Conservation (phyloP, 2,329 filamentous ascomycete species). For the Knoxdaviesia capensis region DNA sequence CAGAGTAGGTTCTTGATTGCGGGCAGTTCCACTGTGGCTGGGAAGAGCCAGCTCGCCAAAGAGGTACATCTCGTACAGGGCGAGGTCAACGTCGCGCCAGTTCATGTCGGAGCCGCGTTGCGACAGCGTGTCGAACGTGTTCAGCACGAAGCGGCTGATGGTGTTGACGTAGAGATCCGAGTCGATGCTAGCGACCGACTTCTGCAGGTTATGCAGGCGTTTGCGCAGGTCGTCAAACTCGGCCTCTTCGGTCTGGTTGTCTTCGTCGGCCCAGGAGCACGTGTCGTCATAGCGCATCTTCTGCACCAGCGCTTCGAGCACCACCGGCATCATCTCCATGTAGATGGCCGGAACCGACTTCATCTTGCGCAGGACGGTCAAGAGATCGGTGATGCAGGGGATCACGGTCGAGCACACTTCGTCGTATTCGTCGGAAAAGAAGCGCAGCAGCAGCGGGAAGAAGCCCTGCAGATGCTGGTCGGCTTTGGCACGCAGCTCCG, state of each 20-base stretch:
- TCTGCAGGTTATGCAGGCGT: constrained; percentile 74
- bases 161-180: constrained; percentile 76
- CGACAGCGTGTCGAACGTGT: constrained; percentile 64
- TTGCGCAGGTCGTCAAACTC: constrained; percentile 93
- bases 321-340: constrained; percentile 63
- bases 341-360: constrained; percentile 55
- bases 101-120: constrained; percentile 57
- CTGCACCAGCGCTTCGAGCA: constrained; percentile 74
- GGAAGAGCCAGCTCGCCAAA: constrained; percentile 90
- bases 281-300: constrained; percentile 99
- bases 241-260: constrained; percentile 88
- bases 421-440: constrained; percentile 96
- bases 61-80: constrained; percentile 84
- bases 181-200: constrained; percentile 77
- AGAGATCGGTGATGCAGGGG: constrained; percentile 74
- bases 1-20: constrained; percentile 59
- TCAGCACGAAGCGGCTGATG: constrained; percentile 70
- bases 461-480: constrained; percentile 70
- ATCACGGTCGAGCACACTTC: constrained; percentile 95
- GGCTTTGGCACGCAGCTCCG: constrained; percentile 50
- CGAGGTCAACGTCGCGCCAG: constrained; percentile 89
- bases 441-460: constrained; percentile 69
- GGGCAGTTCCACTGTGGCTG: constrained; percentile 68
- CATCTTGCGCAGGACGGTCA: constrained; percentile 75
- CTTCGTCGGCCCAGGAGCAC: constrained; percentile 78